phyloP scores from a whole-genome alignment of 2,329 filamentous ascomycete genomes.

The Alternaria sp. region DNA sequence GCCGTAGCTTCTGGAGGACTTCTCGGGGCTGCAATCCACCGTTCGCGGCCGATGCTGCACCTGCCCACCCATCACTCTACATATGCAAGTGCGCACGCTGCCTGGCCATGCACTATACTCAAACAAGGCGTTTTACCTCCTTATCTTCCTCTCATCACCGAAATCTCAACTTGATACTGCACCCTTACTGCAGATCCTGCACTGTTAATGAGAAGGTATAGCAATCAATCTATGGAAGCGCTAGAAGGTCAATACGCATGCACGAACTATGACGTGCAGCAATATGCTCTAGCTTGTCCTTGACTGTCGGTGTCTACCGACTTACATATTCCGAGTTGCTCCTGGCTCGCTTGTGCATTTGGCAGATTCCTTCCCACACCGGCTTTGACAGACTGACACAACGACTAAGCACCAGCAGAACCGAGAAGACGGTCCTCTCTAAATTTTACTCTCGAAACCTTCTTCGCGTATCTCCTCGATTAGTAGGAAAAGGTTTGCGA shows the following conservation, averaged over 20 bases:
- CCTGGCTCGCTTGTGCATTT: not conserved
- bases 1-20: conserved; percentile 1
- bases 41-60: conserved; percentile 1
- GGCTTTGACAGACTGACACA: not conserved
- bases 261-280: conserved; percentile 17
- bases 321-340: not conserved
- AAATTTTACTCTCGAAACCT: not conserved
- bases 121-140: conserved; percentile 2
- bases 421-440: not conserved
- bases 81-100: conserved; percentile 4
- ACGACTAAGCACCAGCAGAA: not conserved
- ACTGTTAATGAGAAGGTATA: conserved; percentile 11
- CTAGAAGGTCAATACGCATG: conserved; percentile 14
- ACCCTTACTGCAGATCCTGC: conserved; percentile 25
- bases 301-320: not conserved
- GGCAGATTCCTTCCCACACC: not conserved
- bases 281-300: not conserved
- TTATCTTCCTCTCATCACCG: conserved; percentile 12
- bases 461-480: not conserved
- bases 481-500: not conserved
- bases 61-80: conserved; percentile 6
- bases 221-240: conserved; percentile 17
- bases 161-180: conserved; percentile 12
- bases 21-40: not conserved
- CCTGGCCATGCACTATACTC: conserved; percentile 4